These are phyloP conservation scores for Cymodocea nodosa DNA, from an alignment of 116 monocot genomes.

Conservation along the genomic window DNA sequence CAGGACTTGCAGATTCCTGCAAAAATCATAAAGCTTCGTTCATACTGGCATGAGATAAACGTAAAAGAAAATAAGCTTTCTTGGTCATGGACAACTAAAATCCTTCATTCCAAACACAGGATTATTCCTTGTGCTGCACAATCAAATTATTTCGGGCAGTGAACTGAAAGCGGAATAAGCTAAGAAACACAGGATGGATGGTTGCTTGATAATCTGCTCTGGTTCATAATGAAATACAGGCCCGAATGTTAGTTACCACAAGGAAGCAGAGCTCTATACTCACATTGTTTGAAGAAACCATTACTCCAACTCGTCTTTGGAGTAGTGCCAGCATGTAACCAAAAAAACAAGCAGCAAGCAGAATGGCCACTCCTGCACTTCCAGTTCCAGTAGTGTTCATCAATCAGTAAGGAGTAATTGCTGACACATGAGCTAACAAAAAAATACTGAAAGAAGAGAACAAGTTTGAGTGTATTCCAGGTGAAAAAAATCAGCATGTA, in stretches of 20 bases:
- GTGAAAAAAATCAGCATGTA: constrained; percentile 10
- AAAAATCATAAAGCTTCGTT: not conserved
- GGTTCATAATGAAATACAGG: too few relatives aligned
- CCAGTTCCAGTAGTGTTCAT: not conserved
- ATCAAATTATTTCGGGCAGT: not conserved
- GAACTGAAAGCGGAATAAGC: not conserved
- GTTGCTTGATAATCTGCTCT: too few relatives aligned
- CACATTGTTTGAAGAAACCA: constrained; percentile 60
- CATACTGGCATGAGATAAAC: too few relatives aligned
- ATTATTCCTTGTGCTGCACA: not conserved
- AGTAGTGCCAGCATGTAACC: constrained; percentile 98
- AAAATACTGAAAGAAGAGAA: too few relatives aligned
- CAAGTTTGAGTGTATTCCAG: not conserved
- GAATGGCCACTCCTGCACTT: constrained; percentile 64
- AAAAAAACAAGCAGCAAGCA: constrained; percentile 89
- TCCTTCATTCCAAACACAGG: too few relatives aligned
- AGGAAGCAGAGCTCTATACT: constrained; percentile 7
- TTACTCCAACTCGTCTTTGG: constrained; percentile 67
- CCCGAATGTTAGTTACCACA: too few relatives aligned
- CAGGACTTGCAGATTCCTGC: constrained; percentile 36
- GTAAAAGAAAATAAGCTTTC: too few relatives aligned
- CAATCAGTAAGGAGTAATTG: not conserved
- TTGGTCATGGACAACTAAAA: too few relatives aligned
- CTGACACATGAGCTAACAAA: not conserved
- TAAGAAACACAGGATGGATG: too few relatives aligned